phyloP scores from a whole-genome alignment of 345 rosid species.

The Hypericum perforatum region DNA sequence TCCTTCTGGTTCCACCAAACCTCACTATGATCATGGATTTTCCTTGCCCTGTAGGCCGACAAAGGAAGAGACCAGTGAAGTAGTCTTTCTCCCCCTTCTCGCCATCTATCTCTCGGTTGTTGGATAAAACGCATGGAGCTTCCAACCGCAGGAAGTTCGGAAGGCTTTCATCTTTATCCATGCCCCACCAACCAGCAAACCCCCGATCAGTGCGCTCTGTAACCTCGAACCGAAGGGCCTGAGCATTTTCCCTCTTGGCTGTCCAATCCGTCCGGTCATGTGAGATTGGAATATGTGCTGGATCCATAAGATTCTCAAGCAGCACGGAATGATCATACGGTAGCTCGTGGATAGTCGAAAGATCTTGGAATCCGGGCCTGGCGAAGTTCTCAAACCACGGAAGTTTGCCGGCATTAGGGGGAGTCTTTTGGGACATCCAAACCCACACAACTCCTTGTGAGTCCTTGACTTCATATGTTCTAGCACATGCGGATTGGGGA shows the following conservation, averaged over 20 bases:
- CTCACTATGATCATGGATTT: conserved; percentile 89
- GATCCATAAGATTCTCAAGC: conserved; percentile 96
- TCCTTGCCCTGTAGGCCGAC: conserved; percentile 94
- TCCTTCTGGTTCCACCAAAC: conserved; percentile 56
- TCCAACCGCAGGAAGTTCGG: conserved; percentile 54
- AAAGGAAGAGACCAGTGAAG: conserved; percentile 70
- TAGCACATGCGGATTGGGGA: conserved; percentile 71
- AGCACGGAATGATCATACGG: conserved; percentile 96
- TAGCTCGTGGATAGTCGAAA: conserved; percentile 70
- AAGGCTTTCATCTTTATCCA: conserved; percentile 41
- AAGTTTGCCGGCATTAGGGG: conserved; percentile 49
- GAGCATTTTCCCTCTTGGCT: conserved; percentile 84
- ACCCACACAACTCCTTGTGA: conserved; percentile 95
- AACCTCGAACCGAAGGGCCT: conserved; percentile 63
- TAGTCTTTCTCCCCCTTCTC: conserved; percentile 64
- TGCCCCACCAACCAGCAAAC: conserved; percentile 88
- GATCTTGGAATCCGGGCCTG: conserved; percentile 66
- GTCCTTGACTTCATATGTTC: conserved; percentile 61
- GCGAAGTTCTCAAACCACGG: conserved; percentile 90
- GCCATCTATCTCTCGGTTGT: conserved; percentile 49
- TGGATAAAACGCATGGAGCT: conserved; percentile 79
- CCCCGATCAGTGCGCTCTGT: conserved; percentile 64
- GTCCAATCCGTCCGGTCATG: conserved; percentile 84
- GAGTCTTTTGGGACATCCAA: conserved; percentile 73
- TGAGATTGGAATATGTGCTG: conserved; percentile 88